phyloP scores from a whole-genome alignment of 805 yeast genomes.

The Diddensiella transvaalensis region DNA sequence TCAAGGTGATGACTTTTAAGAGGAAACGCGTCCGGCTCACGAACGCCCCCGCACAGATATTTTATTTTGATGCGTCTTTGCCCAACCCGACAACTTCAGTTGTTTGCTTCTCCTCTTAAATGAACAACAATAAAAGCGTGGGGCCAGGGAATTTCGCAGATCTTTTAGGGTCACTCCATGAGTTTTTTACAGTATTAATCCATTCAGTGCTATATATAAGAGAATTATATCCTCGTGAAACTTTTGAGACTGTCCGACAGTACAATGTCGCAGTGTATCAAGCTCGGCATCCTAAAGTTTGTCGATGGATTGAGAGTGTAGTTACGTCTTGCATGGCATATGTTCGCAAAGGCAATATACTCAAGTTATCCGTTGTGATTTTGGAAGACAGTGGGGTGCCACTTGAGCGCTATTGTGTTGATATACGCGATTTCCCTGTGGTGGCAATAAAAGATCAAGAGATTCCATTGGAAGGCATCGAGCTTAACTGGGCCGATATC shows the following conservation, averaged over 20 bases:
- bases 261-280: conserved; percentile 43
- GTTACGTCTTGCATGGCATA: conserved; percentile 28
- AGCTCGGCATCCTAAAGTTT: conserved; percentile 46
- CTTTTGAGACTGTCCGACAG: conserved; percentile 43
- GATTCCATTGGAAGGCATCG: conserved; percentile 21
- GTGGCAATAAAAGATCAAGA: conserved; percentile 16
- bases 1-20: too few species aligned
- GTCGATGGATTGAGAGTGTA: conserved; percentile 41
- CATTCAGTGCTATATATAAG: conserved; percentile 55
- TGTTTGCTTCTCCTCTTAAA: background rate
- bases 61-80: background rate
- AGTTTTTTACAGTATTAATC: conserved; percentile 47
- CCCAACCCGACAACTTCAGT: background rate
- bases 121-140: background rate
- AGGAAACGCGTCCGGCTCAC: background rate
- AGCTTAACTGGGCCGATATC: conserved; percentile 21
- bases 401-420: conserved; percentile 40
- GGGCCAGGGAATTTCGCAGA: background rate
- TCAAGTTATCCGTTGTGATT: conserved; percentile 38
- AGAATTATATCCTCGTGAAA: conserved; percentile 48
- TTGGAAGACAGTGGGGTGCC: conserved; percentile 29
- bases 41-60: background rate
- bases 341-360: conserved; percentile 30
- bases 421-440: conserved; percentile 32
- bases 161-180: conserved; percentile 37